Base-by-base conservation (phyloP, 257 asterid species). In the Anisodus acutangulus region DNA sequence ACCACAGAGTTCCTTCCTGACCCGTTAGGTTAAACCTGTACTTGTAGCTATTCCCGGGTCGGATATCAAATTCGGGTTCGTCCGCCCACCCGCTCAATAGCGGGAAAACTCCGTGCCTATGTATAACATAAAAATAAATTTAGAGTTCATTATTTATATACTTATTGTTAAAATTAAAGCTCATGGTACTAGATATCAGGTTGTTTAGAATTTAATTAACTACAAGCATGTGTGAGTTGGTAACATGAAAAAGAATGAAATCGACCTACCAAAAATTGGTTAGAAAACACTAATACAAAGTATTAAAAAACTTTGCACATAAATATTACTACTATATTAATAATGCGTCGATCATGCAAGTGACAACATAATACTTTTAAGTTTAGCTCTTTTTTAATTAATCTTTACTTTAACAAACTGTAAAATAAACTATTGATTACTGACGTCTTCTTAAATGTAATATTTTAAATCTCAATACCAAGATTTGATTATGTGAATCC, bases 61-160 rank as follows among this genome's bases (percentile, higher is more conserved):
- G 92, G n/a, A 91, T 74, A 17, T 90, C 76, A 41, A 90, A 93
- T 2, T 92, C 97, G 0, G 95, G 95, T 15, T 93, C 95, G 17
- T 93, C 95, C 2, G 94, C 92, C 97, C 93, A 93, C 5, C 92
- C 93, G 17, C 88, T 91, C 74, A 90, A 86, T 71, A 84, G 85
- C 8, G 90, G 95, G 86, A 85, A 87, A 22, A 91, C 58, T 5
- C 95, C 95, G 22, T 93, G 97, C 26, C 26, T 22, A 22, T 22
- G 26, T 22, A 22, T 22, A 22, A 22, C 26, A 22, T 22, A 22
- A 22, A 22, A 22, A 22, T 22, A 22, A 22, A 22, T 22, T 22
- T 22, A 22, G 26, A 22, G 26, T 22, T 22, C 26, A 22, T 22
- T 22, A 22, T 22, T 22, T 22, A 22, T 22, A 22, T 22, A 22